A percentile compares a stretch with the other conserved stretches of the same genome.
Conservation (phyloP, 2,329 filamentous ascomycete genomes). For the Trichoderma afroharzianum region DNA sequence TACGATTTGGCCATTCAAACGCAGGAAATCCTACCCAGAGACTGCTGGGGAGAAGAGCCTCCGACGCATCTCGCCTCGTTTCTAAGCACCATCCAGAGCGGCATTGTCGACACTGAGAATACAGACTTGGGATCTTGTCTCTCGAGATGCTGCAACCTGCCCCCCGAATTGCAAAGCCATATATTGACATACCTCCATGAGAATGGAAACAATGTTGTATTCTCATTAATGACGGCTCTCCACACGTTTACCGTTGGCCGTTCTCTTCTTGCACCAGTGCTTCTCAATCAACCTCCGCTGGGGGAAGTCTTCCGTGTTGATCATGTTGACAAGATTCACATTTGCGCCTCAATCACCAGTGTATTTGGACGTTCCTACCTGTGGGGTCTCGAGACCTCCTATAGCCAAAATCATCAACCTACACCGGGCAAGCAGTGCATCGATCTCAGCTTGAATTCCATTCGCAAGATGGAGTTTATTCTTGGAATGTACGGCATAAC, state of each 20-base stretch:
- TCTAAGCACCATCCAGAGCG: background rate
- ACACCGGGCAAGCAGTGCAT: background rate
- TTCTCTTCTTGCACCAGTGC: too few relatives aligned
- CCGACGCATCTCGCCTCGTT: background rate
- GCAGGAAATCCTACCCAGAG: background rate
- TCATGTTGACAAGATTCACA: background rate
- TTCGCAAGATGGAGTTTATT: background rate
- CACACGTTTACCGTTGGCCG: background rate
- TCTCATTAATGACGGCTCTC: background rate
- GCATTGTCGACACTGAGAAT: background rate
- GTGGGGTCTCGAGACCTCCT: background rate
- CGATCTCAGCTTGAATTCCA: background rate
- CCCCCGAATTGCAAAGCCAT: background rate
- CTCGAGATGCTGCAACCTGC: background rate
- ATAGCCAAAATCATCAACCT: background rate
- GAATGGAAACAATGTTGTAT: background rate
- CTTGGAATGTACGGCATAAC: background rate
- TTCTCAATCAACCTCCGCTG: too few relatives aligned
- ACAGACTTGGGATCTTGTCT: background rate
- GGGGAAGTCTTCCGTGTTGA: background rate
- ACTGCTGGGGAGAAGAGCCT: background rate
- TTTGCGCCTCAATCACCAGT: background rate
- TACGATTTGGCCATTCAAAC: background rate
- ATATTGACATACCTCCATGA: background rate
- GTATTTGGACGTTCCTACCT: background rate